These are phyloP conservation scores for Basidiobolus meristosporus DNA, from an alignment of 371 early-diverging fungal species.

Conservation along the genomic window DNA sequence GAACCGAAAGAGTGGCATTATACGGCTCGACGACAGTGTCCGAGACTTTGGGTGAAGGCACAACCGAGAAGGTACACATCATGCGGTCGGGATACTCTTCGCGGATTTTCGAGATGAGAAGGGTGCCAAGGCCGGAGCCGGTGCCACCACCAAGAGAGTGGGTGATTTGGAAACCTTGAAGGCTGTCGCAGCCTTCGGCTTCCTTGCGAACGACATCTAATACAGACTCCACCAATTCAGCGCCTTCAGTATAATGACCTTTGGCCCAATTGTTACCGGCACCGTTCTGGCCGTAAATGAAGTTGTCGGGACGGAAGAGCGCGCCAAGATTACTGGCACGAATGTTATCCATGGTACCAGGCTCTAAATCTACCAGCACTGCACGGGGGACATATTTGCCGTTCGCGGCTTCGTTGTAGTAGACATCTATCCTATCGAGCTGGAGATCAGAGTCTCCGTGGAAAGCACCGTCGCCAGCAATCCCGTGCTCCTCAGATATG, in stretches of 20 bases:
- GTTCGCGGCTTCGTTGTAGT: constrained; percentile 83
- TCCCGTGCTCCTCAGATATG: constrained; percentile 84
- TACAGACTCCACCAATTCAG: constrained; percentile 82
- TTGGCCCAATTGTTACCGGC: constrained; percentile 98
- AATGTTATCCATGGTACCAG: constrained; percentile 97
- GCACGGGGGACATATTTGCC: constrained; percentile 89
- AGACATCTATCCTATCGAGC: constrained; percentile 96
- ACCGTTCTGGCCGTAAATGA: constrained; percentile 73
- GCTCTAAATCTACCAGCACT: constrained; percentile 97
- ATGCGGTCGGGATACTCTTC: constrained; percentile 95
- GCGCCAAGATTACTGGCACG: constrained; percentile 40
- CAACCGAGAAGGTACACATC: constrained; percentile 92
- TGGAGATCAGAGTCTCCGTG: constrained; percentile 75
- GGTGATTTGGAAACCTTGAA: constrained; percentile 91
- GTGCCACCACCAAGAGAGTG: constrained; percentile 95
- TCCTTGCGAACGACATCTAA: constrained; percentile 86
- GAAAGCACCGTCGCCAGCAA: constrained; percentile 54
- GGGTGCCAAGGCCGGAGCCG: constrained; percentile 86
- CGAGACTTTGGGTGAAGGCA: constrained; percentile 60
- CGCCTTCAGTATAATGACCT: constrained; percentile 95
- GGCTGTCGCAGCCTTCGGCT: constrained; percentile 77
- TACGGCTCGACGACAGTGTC: constrained; percentile 75
- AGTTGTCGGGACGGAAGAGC: constrained; percentile 72
- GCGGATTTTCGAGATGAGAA: constrained; percentile 79
- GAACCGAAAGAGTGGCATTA: constrained; percentile 93